Evolutionary conservation across 164 flowering plant genomes (phyloP).

Genomic region (Magnolia kwangsiensis): DNA sequence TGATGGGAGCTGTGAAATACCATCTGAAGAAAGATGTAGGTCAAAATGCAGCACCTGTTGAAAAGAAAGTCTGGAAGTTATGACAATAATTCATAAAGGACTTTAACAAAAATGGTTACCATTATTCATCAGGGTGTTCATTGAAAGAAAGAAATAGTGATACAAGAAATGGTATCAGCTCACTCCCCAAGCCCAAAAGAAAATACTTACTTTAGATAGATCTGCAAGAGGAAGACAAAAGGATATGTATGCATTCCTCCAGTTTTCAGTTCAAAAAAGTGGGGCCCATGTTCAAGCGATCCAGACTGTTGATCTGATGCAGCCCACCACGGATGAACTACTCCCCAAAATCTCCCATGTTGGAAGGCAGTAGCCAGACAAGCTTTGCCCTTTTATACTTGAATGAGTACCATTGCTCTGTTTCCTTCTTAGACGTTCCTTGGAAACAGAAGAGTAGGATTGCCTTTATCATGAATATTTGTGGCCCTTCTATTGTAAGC

Average conservation of each 20-base stretch:
- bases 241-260: neutral
- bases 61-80: neutral
- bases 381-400: too few relatives aligned
- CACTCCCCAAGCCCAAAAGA: neutral
- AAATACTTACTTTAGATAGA: neutral
- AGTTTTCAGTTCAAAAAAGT: too few relatives aligned
- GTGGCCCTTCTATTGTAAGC: too few relatives aligned
- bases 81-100: neutral
- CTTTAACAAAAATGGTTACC: neutral
- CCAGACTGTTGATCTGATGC: neutral
- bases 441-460: too few relatives aligned
- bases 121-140: neutral
- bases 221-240: neutral
- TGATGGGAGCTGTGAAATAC: conserved; percentile 24
- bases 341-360: neutral
- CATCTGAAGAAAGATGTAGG: conserved; percentile 55
- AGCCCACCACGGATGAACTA: neutral
- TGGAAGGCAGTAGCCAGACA: neutral
- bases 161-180: neutral
- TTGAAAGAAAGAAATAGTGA: neutral
- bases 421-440: too few relatives aligned
- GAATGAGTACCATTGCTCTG: too few relatives aligned
- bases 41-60: conserved; percentile 45
- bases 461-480: too few relatives aligned
- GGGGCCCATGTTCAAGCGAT: neutral